phyloP scores from a whole-genome alignment of 108 stramenopile species.

The Bacterosira constricta region DNA sequence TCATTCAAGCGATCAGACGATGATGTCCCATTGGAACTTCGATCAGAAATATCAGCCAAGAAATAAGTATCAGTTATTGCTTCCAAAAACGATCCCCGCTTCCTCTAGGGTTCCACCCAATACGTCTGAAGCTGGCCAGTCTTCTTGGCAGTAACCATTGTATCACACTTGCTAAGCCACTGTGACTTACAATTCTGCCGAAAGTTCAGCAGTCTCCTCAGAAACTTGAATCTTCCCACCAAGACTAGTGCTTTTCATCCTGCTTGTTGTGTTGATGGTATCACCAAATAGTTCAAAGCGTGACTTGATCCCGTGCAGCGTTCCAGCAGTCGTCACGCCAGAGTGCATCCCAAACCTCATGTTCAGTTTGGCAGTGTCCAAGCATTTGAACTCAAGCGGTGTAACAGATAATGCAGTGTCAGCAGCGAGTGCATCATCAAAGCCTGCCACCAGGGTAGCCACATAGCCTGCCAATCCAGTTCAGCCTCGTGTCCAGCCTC shows the following conservation, averaged over 20 bases:
- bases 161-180: constrained; percentile 51
- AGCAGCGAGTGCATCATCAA: too few species aligned
- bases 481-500: too few species aligned
- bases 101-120: constrained; percentile 36
- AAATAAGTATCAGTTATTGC: too few species aligned
- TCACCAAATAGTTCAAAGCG: constrained; percentile 61
- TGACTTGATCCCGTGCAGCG: constrained; percentile 52
- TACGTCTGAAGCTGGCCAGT: constrained; percentile 56
- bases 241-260: constrained; percentile 55
- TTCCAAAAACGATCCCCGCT: constrained; percentile 10
- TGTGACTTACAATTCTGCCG: constrained; percentile 13
- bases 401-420: too few species aligned
- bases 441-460: too few species aligned
- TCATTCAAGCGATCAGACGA: too few species aligned
- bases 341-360: constrained; percentile 57
- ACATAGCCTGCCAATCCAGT: too few species aligned
- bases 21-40: too few species aligned
- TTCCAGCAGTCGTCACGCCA: constrained; percentile 60
- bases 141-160: constrained; percentile 48
- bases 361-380: constrained; percentile 50
- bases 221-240: constrained; percentile 57
- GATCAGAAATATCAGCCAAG: too few species aligned
- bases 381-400: constrained; percentile 47
- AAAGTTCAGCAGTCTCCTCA: constrained; percentile 51
- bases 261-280: constrained; percentile 59